phyloP scores from a whole-genome alignment of 1,139 yeast species.

The Hyphopichia fennica region DNA sequence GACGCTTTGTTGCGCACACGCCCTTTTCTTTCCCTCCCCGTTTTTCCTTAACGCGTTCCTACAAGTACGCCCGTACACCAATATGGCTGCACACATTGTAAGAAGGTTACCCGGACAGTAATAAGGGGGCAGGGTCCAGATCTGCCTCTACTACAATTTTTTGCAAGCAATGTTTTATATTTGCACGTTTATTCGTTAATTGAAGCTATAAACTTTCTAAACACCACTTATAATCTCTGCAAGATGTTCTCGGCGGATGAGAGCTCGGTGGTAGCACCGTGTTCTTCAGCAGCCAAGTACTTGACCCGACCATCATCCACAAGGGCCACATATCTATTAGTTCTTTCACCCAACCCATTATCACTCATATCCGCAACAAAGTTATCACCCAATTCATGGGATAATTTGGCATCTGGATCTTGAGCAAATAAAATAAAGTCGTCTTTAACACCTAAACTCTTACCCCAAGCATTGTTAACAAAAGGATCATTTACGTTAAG shows the following conservation, averaged over 20 bases:
- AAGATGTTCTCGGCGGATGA: conserved; percentile 62
- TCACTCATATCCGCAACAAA: conserved; percentile 14
- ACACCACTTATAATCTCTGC: conserved; percentile 15
- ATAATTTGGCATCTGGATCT: conserved; percentile 39
- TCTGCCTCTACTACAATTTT: no score
- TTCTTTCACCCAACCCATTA: conserved; percentile 15
- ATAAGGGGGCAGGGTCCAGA: no score
- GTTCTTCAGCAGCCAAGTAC: conserved; percentile 67
- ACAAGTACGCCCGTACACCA: no score
- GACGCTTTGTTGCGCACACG: neutral
- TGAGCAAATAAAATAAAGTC: conserved; percentile 20
- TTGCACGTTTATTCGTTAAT: no score
- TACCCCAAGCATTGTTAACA: conserved; percentile 15
- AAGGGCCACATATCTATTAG: conserved; percentile 17
- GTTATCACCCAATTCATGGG: conserved; percentile 36
- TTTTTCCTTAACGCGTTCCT: no score
- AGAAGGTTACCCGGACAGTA: no score
- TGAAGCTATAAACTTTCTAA: neutral
- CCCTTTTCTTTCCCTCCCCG: no score
- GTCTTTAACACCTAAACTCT: conserved; percentile 12
- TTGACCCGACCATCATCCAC: conserved; percentile 29
- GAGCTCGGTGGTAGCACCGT: conserved; percentile 54
- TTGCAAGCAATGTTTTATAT: no score
- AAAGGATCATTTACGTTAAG: conserved; percentile 19
- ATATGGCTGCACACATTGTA: no score